Conservation (phyloP, 2,329 filamentous ascomycete species). For the Botryotinia globosa region DNA sequence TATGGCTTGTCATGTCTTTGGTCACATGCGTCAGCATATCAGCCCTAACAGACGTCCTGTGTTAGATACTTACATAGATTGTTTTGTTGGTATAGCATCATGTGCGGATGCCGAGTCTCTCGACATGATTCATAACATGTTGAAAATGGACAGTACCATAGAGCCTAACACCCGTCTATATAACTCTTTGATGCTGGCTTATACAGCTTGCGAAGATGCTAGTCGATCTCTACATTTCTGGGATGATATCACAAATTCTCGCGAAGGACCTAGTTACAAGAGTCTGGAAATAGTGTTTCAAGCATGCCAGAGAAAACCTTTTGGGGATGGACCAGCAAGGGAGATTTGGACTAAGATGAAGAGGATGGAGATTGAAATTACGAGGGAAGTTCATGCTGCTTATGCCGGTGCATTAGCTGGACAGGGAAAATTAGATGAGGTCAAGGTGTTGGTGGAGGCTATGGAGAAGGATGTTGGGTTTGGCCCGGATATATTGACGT, state of each 20-base stretch:
- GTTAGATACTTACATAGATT: constrained; percentile 71
- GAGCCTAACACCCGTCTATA: constrained; percentile 72
- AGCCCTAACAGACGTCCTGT: constrained; percentile 63
- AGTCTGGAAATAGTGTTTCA: constrained; percentile 80
- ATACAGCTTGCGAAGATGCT: constrained; percentile 66
- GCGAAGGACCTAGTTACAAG: constrained; percentile 82
- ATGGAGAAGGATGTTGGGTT: constrained; percentile 66
- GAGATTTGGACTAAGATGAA: constrained; percentile 69
- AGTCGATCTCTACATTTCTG: constrained; percentile 73
- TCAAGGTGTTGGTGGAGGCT: constrained; percentile 61
- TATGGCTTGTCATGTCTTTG: constrained; percentile 83
- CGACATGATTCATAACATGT: constrained; percentile 81
- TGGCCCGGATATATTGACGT: constrained; percentile 68
- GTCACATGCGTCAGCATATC: constrained; percentile 83
- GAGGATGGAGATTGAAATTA: constrained; percentile 75
- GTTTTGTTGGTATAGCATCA: constrained; percentile 72
- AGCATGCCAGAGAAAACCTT: constrained; percentile 64
- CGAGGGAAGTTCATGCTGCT: constrained; percentile 67
- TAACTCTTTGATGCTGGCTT: constrained; percentile 85
- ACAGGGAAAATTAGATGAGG: constrained; percentile 67
- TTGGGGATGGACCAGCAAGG: constrained; percentile 58
- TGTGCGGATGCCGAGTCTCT: constrained; percentile 61
- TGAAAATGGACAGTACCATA: constrained; percentile 85
- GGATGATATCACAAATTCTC: constrained; percentile 75
- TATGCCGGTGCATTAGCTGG: constrained; percentile 76